Evolutionary conservation across 2,329 filamentous ascomycete genomes (phyloP).

Genomic region (Claviceps arundinis): DNA sequence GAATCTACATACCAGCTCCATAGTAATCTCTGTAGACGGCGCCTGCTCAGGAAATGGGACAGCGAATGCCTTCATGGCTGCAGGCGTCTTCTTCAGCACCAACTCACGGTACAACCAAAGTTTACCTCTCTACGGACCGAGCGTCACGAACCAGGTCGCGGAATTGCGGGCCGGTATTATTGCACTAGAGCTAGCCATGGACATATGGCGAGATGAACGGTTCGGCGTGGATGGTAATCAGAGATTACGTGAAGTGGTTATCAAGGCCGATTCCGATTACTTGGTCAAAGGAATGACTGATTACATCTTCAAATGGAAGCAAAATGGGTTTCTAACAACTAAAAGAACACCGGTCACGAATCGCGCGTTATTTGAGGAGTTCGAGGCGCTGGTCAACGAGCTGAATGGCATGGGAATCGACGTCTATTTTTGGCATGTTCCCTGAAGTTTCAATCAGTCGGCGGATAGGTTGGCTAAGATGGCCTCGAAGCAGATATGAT

Average conservation of each 20-base stretch:
- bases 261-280: not conserved
- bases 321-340: not conserved
- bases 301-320: not conserved
- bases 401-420: not conserved
- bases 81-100: not conserved
- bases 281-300: not conserved
- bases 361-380: not conserved
- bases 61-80: not conserved
- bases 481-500: not conserved
- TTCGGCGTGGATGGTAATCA: not conserved
- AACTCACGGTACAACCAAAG: not conserved
- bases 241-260: not conserved
- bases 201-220: not conserved
- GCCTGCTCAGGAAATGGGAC: not conserved
- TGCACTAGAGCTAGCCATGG: not conserved
- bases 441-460: not conserved
- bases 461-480: not conserved
- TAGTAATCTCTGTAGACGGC: not conserved
- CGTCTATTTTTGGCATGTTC: not conserved
- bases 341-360: not conserved
- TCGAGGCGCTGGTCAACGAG: not conserved
- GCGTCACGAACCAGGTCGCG: not conserved
- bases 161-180: not conserved
- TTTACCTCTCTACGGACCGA: not conserved
- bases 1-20: not conserved